Conservation (phyloP, 164 flowering plant genomes). For the Vitis rupestris region DNA sequence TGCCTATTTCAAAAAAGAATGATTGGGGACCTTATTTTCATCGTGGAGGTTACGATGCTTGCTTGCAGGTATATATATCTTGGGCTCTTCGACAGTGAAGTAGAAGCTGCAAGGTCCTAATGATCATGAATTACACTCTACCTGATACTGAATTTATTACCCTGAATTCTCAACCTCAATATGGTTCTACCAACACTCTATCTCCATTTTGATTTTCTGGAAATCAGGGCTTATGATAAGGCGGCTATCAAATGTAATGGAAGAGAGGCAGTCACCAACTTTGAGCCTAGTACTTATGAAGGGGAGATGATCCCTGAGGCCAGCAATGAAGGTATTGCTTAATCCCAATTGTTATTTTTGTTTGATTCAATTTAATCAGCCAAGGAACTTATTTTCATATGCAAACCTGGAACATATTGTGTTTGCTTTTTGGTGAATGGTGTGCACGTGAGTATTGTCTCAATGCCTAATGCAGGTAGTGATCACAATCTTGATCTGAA, state of each 20-base stretch:
- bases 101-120: conserved; percentile 97
- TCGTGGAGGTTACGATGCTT: conserved; percentile 44
- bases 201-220: conserved; percentile 45
- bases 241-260: conserved; percentile 93
- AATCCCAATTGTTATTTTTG: neutral
- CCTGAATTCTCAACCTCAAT: conserved; percentile 34
- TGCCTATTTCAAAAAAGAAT: conserved; percentile 19
- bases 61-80: conserved; percentile 95
- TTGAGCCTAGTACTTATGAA: conserved; percentile 73
- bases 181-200: conserved; percentile 39
- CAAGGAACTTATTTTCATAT: neutral
- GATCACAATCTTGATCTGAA: conserved; percentile 64
- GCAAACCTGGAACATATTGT: neutral
- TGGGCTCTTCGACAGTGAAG: conserved; percentile 91
- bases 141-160: conserved; percentile 34
- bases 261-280: conserved; percentile 89
- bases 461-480: conserved; percentile 26
- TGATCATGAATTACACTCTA: conserved; percentile 50
- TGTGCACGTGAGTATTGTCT: neutral
- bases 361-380: neutral
- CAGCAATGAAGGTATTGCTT: conserved; percentile 44
- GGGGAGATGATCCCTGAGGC: conserved; percentile 45
- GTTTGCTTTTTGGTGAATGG: neutral
- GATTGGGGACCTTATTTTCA: conserved; percentile 29
- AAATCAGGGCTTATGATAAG: conserved; percentile 93